Evolutionary conservation across 805 yeast genomes (phyloP).

Genomic region (Komagataella pseudopastoris): DNA sequence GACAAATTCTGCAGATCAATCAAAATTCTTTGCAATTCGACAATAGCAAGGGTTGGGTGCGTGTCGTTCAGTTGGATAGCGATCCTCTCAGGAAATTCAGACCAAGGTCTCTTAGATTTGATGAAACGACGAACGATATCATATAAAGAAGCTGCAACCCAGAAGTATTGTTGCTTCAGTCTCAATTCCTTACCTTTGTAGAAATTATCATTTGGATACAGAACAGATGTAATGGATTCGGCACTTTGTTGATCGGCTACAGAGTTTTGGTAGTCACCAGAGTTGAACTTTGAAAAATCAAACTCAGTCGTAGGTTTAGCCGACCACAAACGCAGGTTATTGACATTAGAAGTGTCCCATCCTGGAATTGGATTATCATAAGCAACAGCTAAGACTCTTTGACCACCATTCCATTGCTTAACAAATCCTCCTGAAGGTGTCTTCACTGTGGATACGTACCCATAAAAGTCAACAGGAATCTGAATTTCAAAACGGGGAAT

Average conservation of each 20-base stretch:
- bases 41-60: constrained; percentile 86
- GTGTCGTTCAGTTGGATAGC: constrained; percentile 94
- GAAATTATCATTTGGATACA: constrained; percentile 91
- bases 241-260: constrained; percentile 80
- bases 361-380: constrained; percentile 93
- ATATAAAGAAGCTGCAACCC: constrained; percentile 91
- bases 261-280: constrained; percentile 81
- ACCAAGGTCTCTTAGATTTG: constrained; percentile 66
- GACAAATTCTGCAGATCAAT: constrained; percentile 71
- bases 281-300: constrained; percentile 81
- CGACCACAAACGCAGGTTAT: constrained; percentile 83
- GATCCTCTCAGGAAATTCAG: constrained; percentile 69
- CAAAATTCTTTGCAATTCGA: constrained; percentile 75
- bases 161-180: constrained; percentile 89
- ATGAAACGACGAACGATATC: constrained; percentile 86
- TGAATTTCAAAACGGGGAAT: constrained; percentile 77
- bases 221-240: constrained; percentile 82
- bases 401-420: constrained; percentile 79
- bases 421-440: constrained; percentile 42
- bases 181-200: constrained; percentile 84
- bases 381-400: constrained; percentile 79
- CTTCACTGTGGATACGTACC: constrained; percentile 48
- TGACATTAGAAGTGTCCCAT: constrained; percentile 67
- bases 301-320: constrained; percentile 84
- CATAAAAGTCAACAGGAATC: constrained; percentile 84